These are phyloP conservation scores for Picea sitchensis DNA, from an alignment of 75 land plant species.

Conservation along the genomic window DNA sequence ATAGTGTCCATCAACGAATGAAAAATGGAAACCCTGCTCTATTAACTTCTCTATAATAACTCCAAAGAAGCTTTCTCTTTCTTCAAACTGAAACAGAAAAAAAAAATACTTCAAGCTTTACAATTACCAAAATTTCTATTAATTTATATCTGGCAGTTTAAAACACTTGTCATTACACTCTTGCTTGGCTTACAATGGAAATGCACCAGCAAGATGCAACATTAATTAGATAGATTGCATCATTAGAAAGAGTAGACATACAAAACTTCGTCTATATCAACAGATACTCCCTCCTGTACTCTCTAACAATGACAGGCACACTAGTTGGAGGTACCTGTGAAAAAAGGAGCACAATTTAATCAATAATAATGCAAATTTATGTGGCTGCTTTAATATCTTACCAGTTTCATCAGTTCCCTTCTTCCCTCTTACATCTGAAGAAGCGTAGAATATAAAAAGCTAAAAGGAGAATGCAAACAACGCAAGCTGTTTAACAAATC, in stretches of 20 bases:
- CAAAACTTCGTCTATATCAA: constrained; percentile 28
- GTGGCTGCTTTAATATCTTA: background rate
- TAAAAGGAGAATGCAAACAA: background rate
- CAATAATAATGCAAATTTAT: background rate
- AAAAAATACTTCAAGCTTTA: background rate
- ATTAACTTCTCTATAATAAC: background rate
- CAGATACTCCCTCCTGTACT: constrained; percentile 68
- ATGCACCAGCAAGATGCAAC: constrained; percentile 2
- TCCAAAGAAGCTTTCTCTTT: background rate
- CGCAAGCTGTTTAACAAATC: background rate
- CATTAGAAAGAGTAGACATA: background rate
- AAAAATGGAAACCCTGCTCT: background rate
- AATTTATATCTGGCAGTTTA: background rate
- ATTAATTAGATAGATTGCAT: background rate
- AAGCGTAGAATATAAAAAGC: background rate
- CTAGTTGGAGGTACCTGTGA: constrained; percentile 95
- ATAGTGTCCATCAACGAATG: background rate
- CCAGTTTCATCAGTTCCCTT: background rate
- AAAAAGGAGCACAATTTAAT: background rate
- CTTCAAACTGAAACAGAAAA: background rate
- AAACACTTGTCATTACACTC: background rate
- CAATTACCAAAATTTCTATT: background rate
- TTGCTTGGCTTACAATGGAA: background rate
- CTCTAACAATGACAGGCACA: constrained; percentile 98
- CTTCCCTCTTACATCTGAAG: background rate